phyloP scores from a whole-genome alignment of 306 rosid species.

The Benincasa hispida region DNA sequence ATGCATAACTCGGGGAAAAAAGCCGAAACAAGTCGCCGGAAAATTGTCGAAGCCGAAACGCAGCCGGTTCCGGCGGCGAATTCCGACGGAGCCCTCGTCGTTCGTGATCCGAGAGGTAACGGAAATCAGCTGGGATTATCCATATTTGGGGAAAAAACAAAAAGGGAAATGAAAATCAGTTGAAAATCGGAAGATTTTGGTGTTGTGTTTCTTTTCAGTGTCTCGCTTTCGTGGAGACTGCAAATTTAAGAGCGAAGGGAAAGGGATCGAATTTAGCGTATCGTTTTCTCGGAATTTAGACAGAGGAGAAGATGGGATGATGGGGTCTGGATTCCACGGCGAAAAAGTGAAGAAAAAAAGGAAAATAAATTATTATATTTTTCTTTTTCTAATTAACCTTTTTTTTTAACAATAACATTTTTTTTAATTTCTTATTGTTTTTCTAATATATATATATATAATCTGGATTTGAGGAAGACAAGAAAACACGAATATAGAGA shows the following conservation, averaged over 20 bases:
- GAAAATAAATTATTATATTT: not conserved
- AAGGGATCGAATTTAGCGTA: slow-evolving; percentile 5
- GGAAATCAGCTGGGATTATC: not conserved
- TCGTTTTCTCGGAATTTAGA: slow-evolving; percentile 3
- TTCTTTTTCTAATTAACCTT: not conserved
- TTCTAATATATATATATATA: too few species aligned
- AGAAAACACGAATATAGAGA: too few species aligned
- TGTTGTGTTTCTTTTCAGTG: not conserved
- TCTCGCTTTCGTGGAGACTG: not conserved
- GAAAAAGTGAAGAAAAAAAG: not conserved
- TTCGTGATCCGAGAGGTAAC: not conserved
- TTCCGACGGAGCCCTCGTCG: not conserved
- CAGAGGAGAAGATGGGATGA: not conserved
- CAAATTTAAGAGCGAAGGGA: not conserved
- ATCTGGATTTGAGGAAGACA: too few species aligned
- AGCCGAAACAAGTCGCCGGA: not conserved
- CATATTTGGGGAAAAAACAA: not conserved
- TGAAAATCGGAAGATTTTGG: not conserved
- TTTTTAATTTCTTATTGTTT: too few species aligned
- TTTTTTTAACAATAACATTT: too few species aligned
- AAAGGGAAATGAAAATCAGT: not conserved
- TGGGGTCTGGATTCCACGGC: slow-evolving; percentile 1
- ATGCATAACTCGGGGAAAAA: slow-evolving; percentile 44
- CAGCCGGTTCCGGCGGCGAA: not conserved
- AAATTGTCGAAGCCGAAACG: not conserved